Conservation (phyloP, 305 asterid species). For the Fraxinus albicans region DNA sequence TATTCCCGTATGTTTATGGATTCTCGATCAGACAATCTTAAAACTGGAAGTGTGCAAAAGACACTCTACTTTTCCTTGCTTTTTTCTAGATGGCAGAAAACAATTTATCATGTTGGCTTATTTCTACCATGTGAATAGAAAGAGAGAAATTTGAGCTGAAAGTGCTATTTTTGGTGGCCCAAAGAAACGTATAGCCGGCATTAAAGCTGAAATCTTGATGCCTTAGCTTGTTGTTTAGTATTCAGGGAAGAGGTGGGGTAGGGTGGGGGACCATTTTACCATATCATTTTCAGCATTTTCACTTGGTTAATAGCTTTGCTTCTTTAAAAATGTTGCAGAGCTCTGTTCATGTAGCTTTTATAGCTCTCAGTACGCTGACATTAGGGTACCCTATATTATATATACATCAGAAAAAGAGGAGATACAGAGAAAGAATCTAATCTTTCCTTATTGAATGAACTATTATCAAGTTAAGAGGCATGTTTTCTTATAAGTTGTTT, state of each 20-base stretch:
- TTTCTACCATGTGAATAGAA: conserved; percentile 22
- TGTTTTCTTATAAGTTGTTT: conserved; percentile 32
- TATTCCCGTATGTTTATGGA: conserved; percentile 40
- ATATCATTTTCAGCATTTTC: conserved; percentile 44
- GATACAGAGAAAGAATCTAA: conserved; percentile 52
- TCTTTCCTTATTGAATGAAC: conserved; percentile 42
- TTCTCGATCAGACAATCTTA: conserved; percentile 59
- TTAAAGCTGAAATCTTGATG: conserved; percentile 49
- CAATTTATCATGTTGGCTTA: conserved; percentile 24
- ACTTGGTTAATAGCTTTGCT: conserved; percentile 37
- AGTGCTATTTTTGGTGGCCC: conserved; percentile 58
- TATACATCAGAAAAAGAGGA: conserved; percentile 30
- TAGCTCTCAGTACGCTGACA: conserved; percentile 63
- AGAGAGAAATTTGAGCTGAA: conserved; percentile 34
- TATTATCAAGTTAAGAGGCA: conserved; percentile 41
- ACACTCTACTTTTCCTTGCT: conserved; percentile 39
- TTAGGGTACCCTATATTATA: conserved; percentile 26
- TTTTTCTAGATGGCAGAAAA: conserved; percentile 39
- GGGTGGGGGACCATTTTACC: conserved; percentile 46
- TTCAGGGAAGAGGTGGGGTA: conserved; percentile 32
- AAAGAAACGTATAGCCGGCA: conserved; percentile 48
- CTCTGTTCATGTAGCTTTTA: conserved; percentile 43
- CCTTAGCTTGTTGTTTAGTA: conserved; percentile 44
- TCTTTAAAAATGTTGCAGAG: conserved; percentile 36
- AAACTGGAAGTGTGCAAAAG: conserved; percentile 64